A percentile compares a stretch with the other conserved stretches of the same genome.
phyloP scores from a whole-genome alignment of 2,329 filamentous ascomycete genomes.

The Metarhizium guizhouense region DNA sequence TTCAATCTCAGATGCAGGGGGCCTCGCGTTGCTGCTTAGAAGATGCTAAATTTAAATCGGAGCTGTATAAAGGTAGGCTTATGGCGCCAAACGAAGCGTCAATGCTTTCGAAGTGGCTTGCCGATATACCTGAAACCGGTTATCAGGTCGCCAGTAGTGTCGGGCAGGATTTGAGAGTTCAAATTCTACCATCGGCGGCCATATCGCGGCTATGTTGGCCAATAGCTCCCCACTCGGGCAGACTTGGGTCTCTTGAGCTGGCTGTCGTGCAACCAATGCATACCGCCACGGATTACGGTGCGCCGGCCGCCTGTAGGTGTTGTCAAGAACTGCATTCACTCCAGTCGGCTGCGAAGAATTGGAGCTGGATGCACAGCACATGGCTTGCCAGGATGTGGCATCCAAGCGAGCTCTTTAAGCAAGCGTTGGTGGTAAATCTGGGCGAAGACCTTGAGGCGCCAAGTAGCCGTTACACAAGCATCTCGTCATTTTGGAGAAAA shows the following conservation, averaged over 20 bases:
- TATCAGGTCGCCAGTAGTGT: neutral
- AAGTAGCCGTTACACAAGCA: too few relatives aligned
- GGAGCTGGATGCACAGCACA: neutral
- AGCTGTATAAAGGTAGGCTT: neutral
- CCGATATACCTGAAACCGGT: neutral
- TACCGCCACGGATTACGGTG: neutral
- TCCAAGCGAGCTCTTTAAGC: neutral
- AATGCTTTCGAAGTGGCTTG: neutral
- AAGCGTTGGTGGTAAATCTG: neutral
- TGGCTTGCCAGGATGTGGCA: neutral
- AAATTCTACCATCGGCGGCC: neutral
- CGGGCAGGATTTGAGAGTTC: neutral
- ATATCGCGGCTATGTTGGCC: conserved; percentile 1
- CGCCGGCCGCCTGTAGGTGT: neutral
- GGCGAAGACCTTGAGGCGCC: too few relatives aligned
- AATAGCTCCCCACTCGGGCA: neutral
- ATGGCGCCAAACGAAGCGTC: neutral
- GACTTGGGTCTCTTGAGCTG: neutral
- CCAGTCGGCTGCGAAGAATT: neutral
- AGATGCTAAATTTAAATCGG: neutral
- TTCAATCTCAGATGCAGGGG: neutral
- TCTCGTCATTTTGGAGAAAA: too few relatives aligned
- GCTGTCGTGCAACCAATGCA: neutral
- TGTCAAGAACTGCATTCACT: neutral
- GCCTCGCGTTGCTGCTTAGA: neutral